Percentiles rank a stretch among this genome's conserved stretches.
phyloP scores from a whole-genome alignment of 2,329 filamentous ascomycete species.

The Endoconidiophora laricicola region DNA sequence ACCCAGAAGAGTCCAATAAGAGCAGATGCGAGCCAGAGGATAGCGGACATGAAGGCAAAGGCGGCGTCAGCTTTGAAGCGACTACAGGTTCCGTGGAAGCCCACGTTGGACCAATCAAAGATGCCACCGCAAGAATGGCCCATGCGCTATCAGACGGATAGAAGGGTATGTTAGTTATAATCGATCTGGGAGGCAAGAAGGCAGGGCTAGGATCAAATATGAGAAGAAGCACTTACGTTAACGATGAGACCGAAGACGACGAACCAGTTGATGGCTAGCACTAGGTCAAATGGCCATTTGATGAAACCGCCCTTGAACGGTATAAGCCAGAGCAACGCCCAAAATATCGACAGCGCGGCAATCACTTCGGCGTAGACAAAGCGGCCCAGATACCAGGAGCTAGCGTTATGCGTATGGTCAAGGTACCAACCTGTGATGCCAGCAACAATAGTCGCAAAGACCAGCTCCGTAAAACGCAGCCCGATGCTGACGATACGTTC shows the following conservation, averaged over 20 bases:
- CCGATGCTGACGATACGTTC: constrained; percentile 25
- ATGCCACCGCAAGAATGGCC: constrained; percentile 35
- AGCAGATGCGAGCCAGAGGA: constrained; percentile 52
- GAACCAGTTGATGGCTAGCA: constrained; percentile 56
- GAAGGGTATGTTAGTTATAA: background rate
- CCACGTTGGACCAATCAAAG: constrained; percentile 44
- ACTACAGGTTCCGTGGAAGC: constrained; percentile 34
- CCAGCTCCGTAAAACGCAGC: constrained; percentile 35
- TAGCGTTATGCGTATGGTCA: constrained; percentile 27
- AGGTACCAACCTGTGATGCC: constrained; percentile 54
- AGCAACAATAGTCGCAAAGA: constrained; percentile 54
- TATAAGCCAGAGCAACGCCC: constrained; percentile 56
- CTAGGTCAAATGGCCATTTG: constrained; percentile 53
- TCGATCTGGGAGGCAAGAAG: too few relatives aligned
- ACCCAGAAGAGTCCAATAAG: constrained; percentile 41
- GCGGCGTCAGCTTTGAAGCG: constrained; percentile 56
- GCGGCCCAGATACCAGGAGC: constrained; percentile 38
- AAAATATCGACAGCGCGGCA: constrained; percentile 49
- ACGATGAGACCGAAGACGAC: constrained; percentile 50
- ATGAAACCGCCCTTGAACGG: constrained; percentile 50
- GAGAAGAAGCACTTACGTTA: constrained; percentile 28
- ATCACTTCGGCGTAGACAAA: constrained; percentile 63
- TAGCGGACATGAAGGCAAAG: constrained; percentile 54
- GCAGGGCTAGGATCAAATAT: background rate
- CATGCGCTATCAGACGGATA: constrained; percentile 21